These are phyloP conservation scores for Pleurotus cornucopiae DNA, from an alignment of 768 basidiomycete genomes.

Conservation along the genomic window DNA sequence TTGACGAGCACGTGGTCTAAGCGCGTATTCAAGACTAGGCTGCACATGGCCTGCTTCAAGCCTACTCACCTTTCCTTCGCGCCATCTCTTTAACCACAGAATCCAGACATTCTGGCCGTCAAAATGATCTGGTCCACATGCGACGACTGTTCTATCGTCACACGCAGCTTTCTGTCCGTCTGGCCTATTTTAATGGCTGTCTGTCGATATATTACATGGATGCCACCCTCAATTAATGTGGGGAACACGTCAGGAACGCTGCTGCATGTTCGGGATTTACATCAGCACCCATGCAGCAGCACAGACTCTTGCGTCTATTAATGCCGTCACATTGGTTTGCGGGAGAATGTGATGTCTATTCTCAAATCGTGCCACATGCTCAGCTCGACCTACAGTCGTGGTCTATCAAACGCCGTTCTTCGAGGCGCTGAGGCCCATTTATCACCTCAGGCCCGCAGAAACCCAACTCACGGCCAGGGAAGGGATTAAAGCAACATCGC, in stretches of 20 bases:
- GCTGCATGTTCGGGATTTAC: constrained; percentile 3
- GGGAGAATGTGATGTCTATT: too few relatives aligned
- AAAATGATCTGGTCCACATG: constrained; percentile 6
- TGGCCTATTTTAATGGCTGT: neutral
- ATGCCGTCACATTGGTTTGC: neutral
- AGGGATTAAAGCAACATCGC: too few relatives aligned
- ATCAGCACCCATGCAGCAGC: neutral
- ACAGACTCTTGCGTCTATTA: neutral
- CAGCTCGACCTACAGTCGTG: too few relatives aligned
- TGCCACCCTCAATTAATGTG: too few relatives aligned
- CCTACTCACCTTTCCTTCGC: constrained; percentile 5
- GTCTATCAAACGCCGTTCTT: too few relatives aligned
- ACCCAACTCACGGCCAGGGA: too few relatives aligned
- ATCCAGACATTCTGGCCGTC: neutral
- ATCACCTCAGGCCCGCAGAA: too few relatives aligned
- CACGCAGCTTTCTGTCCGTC: neutral
- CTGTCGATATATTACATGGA: too few relatives aligned
- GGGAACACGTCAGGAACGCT: neutral
- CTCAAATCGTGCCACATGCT: too few relatives aligned
- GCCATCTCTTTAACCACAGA: neutral
- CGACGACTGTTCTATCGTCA: constrained; percentile 4
- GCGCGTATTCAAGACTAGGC: neutral
- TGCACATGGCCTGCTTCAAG: constrained; percentile 5
- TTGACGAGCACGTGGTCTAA: constrained; percentile 4
- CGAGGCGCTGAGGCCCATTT: too few relatives aligned